phyloP scores from a whole-genome alignment of 441 rosid species.

The Pelargonium myrrhifolium region DNA sequence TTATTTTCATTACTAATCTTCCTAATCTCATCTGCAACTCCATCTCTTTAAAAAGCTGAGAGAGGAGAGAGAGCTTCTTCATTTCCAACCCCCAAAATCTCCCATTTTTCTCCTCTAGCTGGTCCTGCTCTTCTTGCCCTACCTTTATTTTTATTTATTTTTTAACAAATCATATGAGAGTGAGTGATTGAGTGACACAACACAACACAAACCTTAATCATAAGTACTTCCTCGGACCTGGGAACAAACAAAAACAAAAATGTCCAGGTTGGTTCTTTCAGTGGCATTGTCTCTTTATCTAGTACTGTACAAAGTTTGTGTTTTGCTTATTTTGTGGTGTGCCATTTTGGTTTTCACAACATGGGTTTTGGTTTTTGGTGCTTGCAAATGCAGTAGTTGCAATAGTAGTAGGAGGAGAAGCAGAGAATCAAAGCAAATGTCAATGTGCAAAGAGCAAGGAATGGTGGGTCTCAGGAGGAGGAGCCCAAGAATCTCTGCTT shows the following conservation, averaged over 20 bases:
- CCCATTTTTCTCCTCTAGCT: not conserved
- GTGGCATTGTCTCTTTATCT: not conserved
- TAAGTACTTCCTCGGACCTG: not conserved
- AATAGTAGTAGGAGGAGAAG: not conserved
- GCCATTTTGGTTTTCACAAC: not conserved
- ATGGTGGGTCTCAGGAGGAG: slow-evolving; percentile 29
- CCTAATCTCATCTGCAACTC: too few relatives aligned
- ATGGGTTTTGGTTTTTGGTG: slow-evolving; percentile 3
- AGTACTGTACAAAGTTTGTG: not conserved
- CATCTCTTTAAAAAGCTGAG: too few relatives aligned
- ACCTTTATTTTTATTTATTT: not conserved
- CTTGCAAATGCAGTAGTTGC: not conserved
- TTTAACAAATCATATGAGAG: not conserved
- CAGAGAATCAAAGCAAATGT: slow-evolving; percentile 25
- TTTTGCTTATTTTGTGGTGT: not conserved
- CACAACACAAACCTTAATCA: not conserved
- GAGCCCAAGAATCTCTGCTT: slow-evolving; percentile 41
- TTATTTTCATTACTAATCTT: too few relatives aligned
- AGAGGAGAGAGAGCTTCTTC: not conserved
- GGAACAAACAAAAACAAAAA: not conserved
- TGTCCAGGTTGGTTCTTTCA: slow-evolving; percentile 1
- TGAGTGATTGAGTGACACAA: not conserved
- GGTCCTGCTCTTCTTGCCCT: not conserved
- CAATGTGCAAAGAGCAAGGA: slow-evolving; percentile 29
- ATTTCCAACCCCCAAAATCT: not conserved